These are phyloP conservation scores for Begonia fuchsioides DNA, from an alignment of 306 rosid species.

Conservation along the genomic window DNA sequence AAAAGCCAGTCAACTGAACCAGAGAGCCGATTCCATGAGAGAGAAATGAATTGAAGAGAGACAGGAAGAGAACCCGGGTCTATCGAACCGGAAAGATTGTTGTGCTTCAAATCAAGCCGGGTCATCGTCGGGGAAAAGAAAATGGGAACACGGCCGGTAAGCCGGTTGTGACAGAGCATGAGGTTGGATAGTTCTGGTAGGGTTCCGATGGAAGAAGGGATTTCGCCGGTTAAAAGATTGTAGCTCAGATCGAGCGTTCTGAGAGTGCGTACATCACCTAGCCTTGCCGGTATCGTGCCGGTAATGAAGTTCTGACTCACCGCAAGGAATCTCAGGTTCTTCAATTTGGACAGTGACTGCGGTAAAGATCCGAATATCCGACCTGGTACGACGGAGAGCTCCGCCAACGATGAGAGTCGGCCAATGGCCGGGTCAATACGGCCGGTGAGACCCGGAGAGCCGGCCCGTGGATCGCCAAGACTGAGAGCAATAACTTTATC, in stretches of 20 bases:
- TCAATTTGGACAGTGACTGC: conserved; percentile 25
- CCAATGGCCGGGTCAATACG: conserved; percentile 48
- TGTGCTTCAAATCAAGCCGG: no score
- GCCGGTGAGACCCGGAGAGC: conserved; percentile 66
- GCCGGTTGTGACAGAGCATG: conserved; percentile 63
- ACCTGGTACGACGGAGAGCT: neutral
- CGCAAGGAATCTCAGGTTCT: conserved; percentile 57
- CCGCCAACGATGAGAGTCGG: conserved; percentile 12
- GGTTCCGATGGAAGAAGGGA: conserved; percentile 42
- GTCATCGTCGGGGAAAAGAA: no score
- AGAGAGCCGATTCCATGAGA: no score
- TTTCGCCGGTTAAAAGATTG: neutral
- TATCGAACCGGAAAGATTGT: no score
- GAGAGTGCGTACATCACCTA: no score
- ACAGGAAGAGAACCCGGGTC: no score
- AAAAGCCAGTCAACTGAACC: no score
- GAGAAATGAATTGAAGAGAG: no score
- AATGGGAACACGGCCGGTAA: conserved; percentile 40
- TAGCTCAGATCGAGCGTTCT: no score
- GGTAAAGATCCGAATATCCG: conserved; percentile 60
- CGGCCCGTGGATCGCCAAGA: conserved; percentile 81
- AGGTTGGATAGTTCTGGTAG: conserved; percentile 48
- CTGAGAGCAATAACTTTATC: conserved; percentile 61
- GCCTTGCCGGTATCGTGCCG: conserved; percentile 38
- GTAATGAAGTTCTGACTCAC: conserved; percentile 64